phyloP scores from a whole-genome alignment of 345 rosid genomes.

The Hibiscus mutabilis region DNA sequence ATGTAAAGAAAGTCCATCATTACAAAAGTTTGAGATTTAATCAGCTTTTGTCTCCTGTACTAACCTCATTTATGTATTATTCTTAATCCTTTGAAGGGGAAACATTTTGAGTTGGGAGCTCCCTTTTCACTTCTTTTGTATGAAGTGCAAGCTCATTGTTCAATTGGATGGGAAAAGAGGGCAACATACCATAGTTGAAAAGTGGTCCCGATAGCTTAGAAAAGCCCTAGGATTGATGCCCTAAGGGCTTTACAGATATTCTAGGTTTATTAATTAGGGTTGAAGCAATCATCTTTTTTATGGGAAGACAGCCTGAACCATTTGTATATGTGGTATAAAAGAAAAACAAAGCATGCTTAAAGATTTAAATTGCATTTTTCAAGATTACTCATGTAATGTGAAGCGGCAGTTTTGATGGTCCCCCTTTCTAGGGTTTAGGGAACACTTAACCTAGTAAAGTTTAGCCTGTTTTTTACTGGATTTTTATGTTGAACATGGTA shows the following conservation, averaged over 20 bases:
- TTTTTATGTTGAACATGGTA: constrained; percentile 7
- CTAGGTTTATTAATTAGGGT: constrained; percentile 17
- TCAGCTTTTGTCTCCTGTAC: constrained; percentile 34
- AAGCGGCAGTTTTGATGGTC: constrained; percentile 38
- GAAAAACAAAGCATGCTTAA: constrained; percentile 41
- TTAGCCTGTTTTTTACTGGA: constrained; percentile 15
- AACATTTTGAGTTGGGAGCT: constrained; percentile 30
- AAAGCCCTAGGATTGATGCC: constrained; percentile 18
- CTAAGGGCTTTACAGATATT: constrained; percentile 16
- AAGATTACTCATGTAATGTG: constrained; percentile 34
- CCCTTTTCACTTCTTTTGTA: constrained; percentile 8
- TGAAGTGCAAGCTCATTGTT: constrained; percentile 12
- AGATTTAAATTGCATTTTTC: constrained; percentile 46
- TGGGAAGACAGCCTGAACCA: constrained; percentile 29
- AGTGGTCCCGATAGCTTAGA: constrained; percentile 53
- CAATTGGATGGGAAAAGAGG: constrained; percentile 15
- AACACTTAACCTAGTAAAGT: constrained; percentile 25
- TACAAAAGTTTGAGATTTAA: neutral
- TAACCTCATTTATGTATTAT: constrained; percentile 11
- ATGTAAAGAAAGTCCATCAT: constrained; percentile 12
- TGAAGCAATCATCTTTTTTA: constrained; percentile 17
- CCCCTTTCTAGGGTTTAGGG: constrained; percentile 45
- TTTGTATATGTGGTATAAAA: neutral
- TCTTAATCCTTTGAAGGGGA: constrained; percentile 19
- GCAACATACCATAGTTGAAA: constrained; percentile 45